Evolutionary conservation across 805 yeast species (phyloP).

Genomic region (Cyberlindnera japonica): DNA sequence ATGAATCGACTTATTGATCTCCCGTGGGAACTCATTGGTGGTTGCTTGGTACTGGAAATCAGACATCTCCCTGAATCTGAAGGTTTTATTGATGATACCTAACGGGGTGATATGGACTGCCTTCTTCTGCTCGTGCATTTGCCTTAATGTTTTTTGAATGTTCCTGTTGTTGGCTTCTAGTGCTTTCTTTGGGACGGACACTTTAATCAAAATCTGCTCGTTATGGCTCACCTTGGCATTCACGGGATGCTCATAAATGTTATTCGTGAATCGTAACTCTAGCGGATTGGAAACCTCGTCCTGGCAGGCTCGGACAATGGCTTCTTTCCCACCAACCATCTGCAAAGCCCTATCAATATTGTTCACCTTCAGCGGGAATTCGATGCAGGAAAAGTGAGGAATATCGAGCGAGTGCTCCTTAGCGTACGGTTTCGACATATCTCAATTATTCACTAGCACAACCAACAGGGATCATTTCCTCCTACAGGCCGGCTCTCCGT

Average conservation of each 20-base stretch:
- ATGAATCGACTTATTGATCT: conserved; percentile 38
- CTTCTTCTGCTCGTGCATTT: conserved; percentile 29
- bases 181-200: conserved; percentile 55
- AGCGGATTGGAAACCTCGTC: conserved; percentile 32
- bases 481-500: not conserved
- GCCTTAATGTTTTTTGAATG: conserved; percentile 39
- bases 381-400: conserved; percentile 72
- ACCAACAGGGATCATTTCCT: not conserved
- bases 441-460: no score
- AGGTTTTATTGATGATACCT: conserved; percentile 64
- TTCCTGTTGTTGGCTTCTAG: conserved; percentile 40
- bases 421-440: conserved; percentile 42
- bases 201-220: conserved; percentile 57
- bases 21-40: conserved; percentile 47
- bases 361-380: conserved; percentile 69
- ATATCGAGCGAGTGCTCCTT: conserved; percentile 61
- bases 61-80: conserved; percentile 78
- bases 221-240: conserved; percentile 47
- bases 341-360: conserved; percentile 59
- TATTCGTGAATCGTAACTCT: conserved; percentile 37
- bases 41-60: conserved; percentile 78
- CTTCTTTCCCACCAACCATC: conserved; percentile 62
- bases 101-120: conserved; percentile 51
- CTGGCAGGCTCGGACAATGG: conserved; percentile 30
- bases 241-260: conserved; percentile 55